Base-by-base conservation (phyloP, 805 yeast genomes). In the Teunomyces pallodes region DNA sequence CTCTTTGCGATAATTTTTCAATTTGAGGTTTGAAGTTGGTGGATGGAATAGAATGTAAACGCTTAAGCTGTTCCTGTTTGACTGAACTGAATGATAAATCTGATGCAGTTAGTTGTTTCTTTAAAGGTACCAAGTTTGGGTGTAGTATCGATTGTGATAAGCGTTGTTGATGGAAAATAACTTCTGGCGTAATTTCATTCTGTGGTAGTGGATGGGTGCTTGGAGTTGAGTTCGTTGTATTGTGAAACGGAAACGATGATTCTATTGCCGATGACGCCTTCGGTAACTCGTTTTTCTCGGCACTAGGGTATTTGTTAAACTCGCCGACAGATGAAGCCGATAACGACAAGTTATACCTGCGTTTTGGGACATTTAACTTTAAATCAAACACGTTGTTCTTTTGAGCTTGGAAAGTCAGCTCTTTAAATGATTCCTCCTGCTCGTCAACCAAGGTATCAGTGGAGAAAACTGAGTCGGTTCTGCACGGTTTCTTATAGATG, bases 391-490 rank as follows among this genome's bases (percentile, higher is more conserved):
- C 46, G 49, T 39, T 47, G 39, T 46, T 27, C 40, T 38, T 30
- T n/a, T 26, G 41, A 7, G 41, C 24, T 24, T 26, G 26, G 2
- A n/a, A 24, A n/a, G 27, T 13, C 30, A 26, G 41, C n/a, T 38
- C 41, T 13, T 38, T 24, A 13, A 12, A 24, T 13, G 27, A 9
- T 4, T 24, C 41, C 3, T 38, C 41, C 9, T 38, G 41, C 3
- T 58, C 66, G n/a, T 65, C 69, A 12, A 67, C 68, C 35, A 68
- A 50, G 3, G 72, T 68, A 12, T 66, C 71, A 1, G 67, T 60
- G n/a, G 70, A 65, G 9, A 53, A 29, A 17, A 55, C 51, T 29
- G 56, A 53, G 30, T 54, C 61, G 31, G 51, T 60, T 45, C 59
- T 43, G 27, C 48, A 46, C 6, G 46, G 43, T 28, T 46, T 36